Evolutionary conservation across 257 asterid species (phyloP).

Genomic region (Solanum gracilifrons): DNA sequence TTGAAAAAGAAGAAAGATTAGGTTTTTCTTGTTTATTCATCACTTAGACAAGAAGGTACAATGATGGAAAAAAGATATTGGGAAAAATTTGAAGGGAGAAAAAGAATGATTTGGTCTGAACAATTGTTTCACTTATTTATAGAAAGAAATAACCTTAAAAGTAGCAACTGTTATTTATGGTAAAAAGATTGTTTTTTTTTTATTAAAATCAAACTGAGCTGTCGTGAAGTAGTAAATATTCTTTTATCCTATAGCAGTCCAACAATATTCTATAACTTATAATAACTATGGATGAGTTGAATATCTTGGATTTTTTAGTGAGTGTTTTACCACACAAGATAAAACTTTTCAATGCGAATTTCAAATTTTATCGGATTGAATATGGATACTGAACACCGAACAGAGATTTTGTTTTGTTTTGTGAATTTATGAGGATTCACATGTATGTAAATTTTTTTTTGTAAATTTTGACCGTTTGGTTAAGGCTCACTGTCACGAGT

Average conservation of each 20-base stretch:
- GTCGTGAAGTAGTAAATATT: rapidly evolving
- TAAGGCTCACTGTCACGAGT: slow-evolving; percentile 50
- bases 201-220: rapidly evolving
- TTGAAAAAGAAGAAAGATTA: slow-evolving; percentile 24
- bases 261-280: rapidly evolving
- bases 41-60: slow-evolving; percentile 43
- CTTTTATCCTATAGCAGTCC: rapidly evolving
- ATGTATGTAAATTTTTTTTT: not conserved
- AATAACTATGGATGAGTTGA: not conserved
- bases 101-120: slow-evolving; percentile 35
- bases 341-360: rapidly evolving
- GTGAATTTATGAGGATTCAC: not conserved
- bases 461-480: not conserved
- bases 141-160: slow-evolving; percentile 4
- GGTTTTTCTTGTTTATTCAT: slow-evolving; percentile 9
- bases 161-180: not conserved
- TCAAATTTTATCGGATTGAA: no score
- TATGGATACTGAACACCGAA: rapidly evolving
- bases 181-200: not conserved
- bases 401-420: not conserved
- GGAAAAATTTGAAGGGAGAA: not conserved
- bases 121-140: slow-evolving; percentile 34
- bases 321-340: rapidly evolving
- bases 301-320: rapidly evolving
- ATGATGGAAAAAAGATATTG: slow-evolving; percentile 34